Evolutionary conservation across 352 stramenopile species (phyloP).

Genomic region (Albugo candida): DNA sequence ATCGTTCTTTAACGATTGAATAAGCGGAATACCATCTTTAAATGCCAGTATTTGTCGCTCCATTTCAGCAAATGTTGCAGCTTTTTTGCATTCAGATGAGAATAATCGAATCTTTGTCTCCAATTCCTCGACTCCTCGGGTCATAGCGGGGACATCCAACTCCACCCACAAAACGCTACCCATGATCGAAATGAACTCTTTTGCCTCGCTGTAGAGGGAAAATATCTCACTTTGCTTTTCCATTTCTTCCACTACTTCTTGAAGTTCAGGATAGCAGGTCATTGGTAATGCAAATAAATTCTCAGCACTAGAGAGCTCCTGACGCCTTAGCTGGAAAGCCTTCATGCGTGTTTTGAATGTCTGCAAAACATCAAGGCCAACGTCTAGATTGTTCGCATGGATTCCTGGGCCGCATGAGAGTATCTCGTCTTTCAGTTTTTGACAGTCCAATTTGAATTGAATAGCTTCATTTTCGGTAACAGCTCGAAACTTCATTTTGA

Average conservation of each 20-base stretch:
- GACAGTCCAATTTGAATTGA: conserved; percentile 76
- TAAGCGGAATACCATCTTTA: conserved; percentile 86
- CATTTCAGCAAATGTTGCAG: conserved; percentile 82
- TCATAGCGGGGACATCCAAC: conserved; percentile 81
- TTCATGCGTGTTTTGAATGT: conserved; percentile 71
- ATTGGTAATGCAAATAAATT: conserved; percentile 85
- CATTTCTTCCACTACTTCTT: conserved; percentile 67
- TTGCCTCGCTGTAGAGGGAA: conserved; percentile 82
- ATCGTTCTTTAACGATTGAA: conserved; percentile 88
- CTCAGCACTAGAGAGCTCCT: conserved; percentile 87
- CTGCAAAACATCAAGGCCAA: conserved; percentile 70
- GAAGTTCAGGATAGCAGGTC: conserved; percentile 80
- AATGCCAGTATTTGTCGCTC: conserved; percentile 85
- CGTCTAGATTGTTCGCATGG: conserved; percentile 70
- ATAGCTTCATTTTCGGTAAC: conserved; percentile 84
- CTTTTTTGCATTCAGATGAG: conserved; percentile 76
- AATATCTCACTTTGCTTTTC: conserved; percentile 84
- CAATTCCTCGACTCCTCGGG: conserved; percentile 83
- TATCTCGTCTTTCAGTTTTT: conserved; percentile 76
- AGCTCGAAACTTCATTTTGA: conserved; percentile 88
- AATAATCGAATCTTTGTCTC: conserved; percentile 85
- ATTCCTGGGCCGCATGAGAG: conserved; percentile 67
- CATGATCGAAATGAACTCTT: conserved; percentile 82
- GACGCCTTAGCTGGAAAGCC: conserved; percentile 47
- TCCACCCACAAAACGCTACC: conserved; percentile 85